Evolutionary conservation across 2,329 filamentous ascomycete genomes (phyloP), one percentile per base, ranked within the genome.

Genomic region (Ophiostoma australiae): DNA sequence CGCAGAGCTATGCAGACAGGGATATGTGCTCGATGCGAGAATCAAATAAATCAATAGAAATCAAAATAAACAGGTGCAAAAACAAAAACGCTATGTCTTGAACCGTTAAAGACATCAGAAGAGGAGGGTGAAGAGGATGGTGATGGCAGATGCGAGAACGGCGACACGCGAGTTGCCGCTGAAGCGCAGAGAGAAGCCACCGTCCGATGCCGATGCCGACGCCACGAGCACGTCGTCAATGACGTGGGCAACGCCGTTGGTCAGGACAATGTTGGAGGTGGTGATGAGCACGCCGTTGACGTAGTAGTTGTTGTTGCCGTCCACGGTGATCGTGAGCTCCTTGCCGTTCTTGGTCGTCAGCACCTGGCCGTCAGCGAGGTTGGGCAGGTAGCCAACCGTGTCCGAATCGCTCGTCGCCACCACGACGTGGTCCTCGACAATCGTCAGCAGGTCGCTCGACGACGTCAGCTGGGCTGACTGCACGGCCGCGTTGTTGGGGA

Each of bases 241-340:
- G 27, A 73, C 66, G 66, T 73, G 72, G 1, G 70, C 72, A 1
- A 73, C 72, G 44, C 72, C 72, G 67, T 73, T 73, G 58, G 72
- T 69, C 23, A 73, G 70, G 4, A 73, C 70, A 31, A 73, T 71
- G 70, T 73, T 73, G 70, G 69, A 44, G 1, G 65, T 70, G 3
- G 72, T 73, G 69, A 73, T 70, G 39, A 69, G 70, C 15, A 73
- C 70, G 67, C 69, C 69, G 70, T 73, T 73, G 67, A 73, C 70
- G 27, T 70, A 73, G 70, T 73, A 73, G 70, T 73, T 73, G 61
- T 69, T 66, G 70, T 70, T 70, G 69, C 37, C 44, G 69, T 73
- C 72, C n/a, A 71, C 65, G 20, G 72, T 70, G 23, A 73, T 69
- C 27, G 70, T 69, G 4, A 73, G 70, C 72, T 71, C 33, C 55